Conservation (phyloP, 2,329 filamentous ascomycete species). For the Eurotiales sp. region DNA sequence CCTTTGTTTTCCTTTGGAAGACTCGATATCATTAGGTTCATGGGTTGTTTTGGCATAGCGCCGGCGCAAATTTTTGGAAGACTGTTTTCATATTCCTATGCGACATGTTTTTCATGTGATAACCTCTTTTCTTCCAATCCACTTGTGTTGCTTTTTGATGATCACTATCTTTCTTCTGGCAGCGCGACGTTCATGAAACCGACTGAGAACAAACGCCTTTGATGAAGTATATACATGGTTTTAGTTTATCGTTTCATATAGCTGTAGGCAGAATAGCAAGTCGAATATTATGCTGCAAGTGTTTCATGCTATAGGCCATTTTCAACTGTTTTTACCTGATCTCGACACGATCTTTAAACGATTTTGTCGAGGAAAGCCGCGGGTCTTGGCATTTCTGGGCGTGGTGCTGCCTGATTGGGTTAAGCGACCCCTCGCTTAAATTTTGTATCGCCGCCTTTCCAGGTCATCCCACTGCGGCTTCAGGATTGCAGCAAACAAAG, state of each 20-base stretch:
- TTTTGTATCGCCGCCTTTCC: constrained; percentile 39
- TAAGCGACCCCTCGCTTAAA: constrained; percentile 43
- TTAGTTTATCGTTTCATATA: constrained; percentile 13
- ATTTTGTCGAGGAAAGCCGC: neutral
- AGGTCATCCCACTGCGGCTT: constrained; percentile 25
- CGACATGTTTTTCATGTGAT: constrained; percentile 8
- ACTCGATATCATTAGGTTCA: constrained; percentile 8
- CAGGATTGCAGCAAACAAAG: constrained; percentile 20
- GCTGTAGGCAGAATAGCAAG: constrained; percentile 13
- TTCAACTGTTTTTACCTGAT: no score
- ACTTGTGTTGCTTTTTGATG: no score
- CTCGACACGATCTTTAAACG: no score
- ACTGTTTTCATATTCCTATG: constrained; percentile 12
- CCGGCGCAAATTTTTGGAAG: constrained; percentile 18
- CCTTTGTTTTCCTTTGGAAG: neutral
- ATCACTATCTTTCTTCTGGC: constrained; percentile 7
- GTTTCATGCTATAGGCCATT: no score
- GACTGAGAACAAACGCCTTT: constrained; percentile 10
- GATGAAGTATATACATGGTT: constrained; percentile 13
- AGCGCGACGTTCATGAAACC: constrained; percentile 1
- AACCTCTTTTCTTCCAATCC: constrained; percentile 2
- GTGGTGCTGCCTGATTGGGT: constrained; percentile 26
- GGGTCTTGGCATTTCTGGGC: constrained; percentile 1
- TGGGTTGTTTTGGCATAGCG: constrained; percentile 19
- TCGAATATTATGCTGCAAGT: neutral